phyloP scores from a whole-genome alignment of 345 rosid genomes.

The Eucalyptus albens region DNA sequence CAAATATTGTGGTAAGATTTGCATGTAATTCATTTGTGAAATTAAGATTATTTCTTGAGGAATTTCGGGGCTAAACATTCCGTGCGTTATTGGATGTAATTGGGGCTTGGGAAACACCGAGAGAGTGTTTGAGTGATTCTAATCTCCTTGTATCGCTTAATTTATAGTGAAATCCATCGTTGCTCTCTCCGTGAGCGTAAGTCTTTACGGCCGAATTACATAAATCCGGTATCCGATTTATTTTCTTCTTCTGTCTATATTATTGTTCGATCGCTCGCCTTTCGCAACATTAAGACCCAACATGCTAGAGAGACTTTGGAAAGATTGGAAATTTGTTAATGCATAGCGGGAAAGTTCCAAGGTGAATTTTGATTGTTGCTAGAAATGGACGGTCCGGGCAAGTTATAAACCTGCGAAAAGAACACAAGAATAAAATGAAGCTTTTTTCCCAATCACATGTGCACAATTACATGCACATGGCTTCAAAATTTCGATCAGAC shows the following conservation, averaged over 20 bases:
- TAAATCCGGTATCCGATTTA: accelerated
- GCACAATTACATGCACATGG: background rate
- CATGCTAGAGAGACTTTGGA: background rate
- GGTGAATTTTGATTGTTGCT: background rate
- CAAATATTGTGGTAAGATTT: too few relatives aligned
- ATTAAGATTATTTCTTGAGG: too few relatives aligned
- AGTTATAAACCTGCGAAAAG: background rate
- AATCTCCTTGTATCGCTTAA: too few relatives aligned
- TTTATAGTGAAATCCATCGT: accelerated
- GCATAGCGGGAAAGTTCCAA: background rate
- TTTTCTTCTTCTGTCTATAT: accelerated
- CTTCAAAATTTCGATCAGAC: background rate
- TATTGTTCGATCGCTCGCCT: accelerated
- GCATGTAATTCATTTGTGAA: accelerated
- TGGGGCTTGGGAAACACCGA: accelerated
- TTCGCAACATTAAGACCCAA: too few relatives aligned
- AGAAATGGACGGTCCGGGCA: background rate
- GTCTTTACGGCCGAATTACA: accelerated
- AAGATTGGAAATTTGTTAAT: background rate
- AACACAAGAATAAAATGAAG: background rate
- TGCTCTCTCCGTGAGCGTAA: accelerated
- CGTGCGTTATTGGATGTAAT: too few relatives aligned
- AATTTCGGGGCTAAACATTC: accelerated
- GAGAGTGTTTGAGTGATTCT: too few relatives aligned
- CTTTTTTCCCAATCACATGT: too few relatives aligned